Evolutionary conservation across 78 protist genomes (phyloP).

Genomic region (Tieghemostelium lacteum): DNA sequence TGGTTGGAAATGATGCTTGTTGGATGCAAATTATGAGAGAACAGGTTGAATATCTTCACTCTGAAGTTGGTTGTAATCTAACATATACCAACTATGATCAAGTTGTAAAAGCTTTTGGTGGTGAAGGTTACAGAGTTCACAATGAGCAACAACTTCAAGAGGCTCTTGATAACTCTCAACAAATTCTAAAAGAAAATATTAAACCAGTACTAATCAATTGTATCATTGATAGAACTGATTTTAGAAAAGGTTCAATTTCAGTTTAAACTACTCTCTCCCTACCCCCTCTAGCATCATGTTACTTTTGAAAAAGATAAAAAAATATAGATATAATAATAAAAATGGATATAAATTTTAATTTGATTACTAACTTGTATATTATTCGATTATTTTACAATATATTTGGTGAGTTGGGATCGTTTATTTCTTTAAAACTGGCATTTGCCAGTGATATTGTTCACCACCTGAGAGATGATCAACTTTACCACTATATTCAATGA

Average conservation of each 20-base stretch:
- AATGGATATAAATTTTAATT: no score
- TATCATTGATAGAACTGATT: slow-evolving; percentile 82
- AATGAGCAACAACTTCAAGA: slow-evolving; percentile 17
- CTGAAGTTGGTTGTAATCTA: slow-evolving; percentile 77
- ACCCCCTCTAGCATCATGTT: no score
- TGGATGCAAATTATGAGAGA: slow-evolving; percentile 87
- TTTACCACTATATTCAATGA: slow-evolving; percentile 41
- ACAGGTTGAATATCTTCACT: slow-evolving; percentile 3
- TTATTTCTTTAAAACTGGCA: no score
- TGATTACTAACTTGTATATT: no score
- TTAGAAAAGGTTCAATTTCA: slow-evolving; percentile 87
- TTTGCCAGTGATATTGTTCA: slow-evolving; percentile 73
- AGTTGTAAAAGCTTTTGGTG: slow-evolving; percentile 83
- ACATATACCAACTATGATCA: slow-evolving; percentile 70
- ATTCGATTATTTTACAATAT: no score
- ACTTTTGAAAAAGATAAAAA: no score
- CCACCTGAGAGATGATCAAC: slow-evolving; percentile 25
- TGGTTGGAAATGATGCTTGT: slow-evolving; percentile 90
- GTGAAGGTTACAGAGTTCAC: slow-evolving; percentile 37
- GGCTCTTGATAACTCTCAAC: slow-evolving; percentile 27
- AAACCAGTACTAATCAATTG: slow-evolving; percentile 86
- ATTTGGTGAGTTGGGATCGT: no score
- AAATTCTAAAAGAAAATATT: slow-evolving; percentile 14
- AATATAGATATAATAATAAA: no score
- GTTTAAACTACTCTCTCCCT: no score